Percentiles rank a stretch among this genome's conserved stretches.
phyloP scores from a whole-genome alignment of 495 filamentous ascomycete species.

The Daldinia caldariorum region DNA sequence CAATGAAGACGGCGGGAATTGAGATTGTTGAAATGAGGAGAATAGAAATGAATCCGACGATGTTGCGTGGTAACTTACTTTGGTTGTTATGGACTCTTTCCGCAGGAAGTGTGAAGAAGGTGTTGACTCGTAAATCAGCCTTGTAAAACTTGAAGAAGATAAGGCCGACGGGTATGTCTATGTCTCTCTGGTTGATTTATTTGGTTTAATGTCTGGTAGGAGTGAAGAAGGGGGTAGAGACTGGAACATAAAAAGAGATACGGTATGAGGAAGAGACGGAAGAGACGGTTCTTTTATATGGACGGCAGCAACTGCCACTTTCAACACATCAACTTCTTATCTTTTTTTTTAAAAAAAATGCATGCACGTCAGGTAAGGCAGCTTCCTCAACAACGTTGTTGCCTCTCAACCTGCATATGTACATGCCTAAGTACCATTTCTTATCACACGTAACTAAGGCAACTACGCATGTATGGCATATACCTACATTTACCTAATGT shows the following conservation, averaged over 20 bases:
- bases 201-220: not conserved
- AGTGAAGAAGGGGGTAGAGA: constrained; percentile 4
- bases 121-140: constrained; percentile 9
- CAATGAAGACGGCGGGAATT: not conserved
- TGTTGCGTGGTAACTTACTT: constrained; percentile 25
- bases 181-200: not conserved
- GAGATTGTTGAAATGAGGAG: not conserved
- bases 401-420: not conserved
- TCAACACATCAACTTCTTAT: not conserved
- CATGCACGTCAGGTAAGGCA: not conserved
- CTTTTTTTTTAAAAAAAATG: not conserved
- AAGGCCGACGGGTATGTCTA: not conserved
- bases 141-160: constrained; percentile 10
- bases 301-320: not conserved
- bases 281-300: not conserved
- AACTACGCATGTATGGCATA: not conserved
- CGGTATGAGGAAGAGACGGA: not conserved
- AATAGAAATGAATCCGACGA: not conserved
- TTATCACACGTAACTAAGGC: no score
- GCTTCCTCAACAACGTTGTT: not conserved
- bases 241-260: not conserved
- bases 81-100: constrained; percentile 19
- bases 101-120: constrained; percentile 19
- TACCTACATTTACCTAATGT: not conserved
- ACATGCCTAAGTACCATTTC: not conserved